Evolutionary conservation across 495 filamentous ascomycete genomes (phyloP).

Genomic region (Halenospora varia): DNA sequence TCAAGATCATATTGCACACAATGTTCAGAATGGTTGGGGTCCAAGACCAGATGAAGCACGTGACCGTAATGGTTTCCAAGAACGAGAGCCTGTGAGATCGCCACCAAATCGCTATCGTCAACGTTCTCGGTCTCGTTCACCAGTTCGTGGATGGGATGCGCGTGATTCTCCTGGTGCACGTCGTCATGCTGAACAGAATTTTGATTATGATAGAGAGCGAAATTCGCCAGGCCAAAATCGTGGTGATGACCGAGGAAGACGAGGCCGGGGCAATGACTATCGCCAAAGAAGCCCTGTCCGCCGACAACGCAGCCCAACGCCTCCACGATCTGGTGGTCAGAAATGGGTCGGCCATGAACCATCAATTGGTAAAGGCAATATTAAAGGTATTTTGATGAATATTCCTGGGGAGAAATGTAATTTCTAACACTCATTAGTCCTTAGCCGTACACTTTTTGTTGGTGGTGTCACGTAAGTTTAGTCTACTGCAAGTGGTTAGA

Average conservation of each 20-base stretch:
- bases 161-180: constrained; percentile 41
- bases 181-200: constrained; percentile 43
- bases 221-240: constrained; percentile 45
- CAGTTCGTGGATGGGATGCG: constrained; percentile 55
- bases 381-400: constrained; percentile 60
- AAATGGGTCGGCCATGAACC: constrained; percentile 84
- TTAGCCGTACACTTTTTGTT: constrained; percentile 93
- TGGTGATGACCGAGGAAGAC: constrained; percentile 53
- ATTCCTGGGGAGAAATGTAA: constrained; percentile 8
- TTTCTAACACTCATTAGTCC: constrained; percentile 46
- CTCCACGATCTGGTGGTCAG: constrained; percentile 38
- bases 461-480: constrained; percentile 85
- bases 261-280: constrained; percentile 62
- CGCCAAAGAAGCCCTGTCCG: constrained; percentile 79
- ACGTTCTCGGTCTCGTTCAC: constrained; percentile 70
- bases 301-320: constrained; percentile 58
- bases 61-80: constrained; percentile 51
- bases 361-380: constrained; percentile 63
- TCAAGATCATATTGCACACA: constrained; percentile 6
- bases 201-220: constrained; percentile 36
- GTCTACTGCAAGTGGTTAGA: background rate
- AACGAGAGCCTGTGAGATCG: constrained; percentile 41
- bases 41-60: constrained; percentile 46
- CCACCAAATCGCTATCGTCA: constrained; percentile 59
- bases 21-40: constrained; percentile 24